These are phyloP conservation scores for Picea glauca DNA, from an alignment of 75 land plant genomes.

Conservation along the genomic window DNA sequence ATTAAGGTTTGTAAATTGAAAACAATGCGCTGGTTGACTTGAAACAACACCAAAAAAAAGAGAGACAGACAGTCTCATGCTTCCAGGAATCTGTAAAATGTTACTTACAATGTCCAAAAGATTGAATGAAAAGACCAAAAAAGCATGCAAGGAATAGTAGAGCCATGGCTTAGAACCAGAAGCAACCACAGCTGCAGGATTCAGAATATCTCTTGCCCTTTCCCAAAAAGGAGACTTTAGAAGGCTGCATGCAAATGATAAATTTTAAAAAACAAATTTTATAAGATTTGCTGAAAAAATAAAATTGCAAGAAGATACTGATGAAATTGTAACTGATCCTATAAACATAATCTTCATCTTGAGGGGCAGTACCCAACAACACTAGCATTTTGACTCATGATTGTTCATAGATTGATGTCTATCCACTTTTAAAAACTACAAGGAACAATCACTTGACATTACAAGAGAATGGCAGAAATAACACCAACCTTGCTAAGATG, in stretches of 20 bases:
- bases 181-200: constrained; percentile 55
- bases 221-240: constrained; percentile 67
- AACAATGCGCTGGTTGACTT: background rate
- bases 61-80: background rate
- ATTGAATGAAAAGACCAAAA: constrained; percentile 81
- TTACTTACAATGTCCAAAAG: constrained; percentile 91
- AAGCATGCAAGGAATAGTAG: constrained; percentile 69
- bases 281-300: background rate
- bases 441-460: background rate
- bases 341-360: background rate
- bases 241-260: constrained; percentile 39
- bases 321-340: background rate
- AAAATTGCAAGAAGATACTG: background rate
- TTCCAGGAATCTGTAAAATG: background rate
- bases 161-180: constrained; percentile 87
- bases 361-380: no score
- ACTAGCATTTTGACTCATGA: background rate
- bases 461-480: constrained; percentile 1
- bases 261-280: background rate
- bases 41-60: background rate
- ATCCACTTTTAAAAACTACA: constrained; percentile 2
- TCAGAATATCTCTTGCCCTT: constrained; percentile 58
- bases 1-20: background rate
- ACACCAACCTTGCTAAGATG: constrained; percentile 73
- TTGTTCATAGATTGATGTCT: background rate